Evolutionary conservation across 75 land plant genomes (phyloP), one percentile per base, ranked within the genome.

Genomic region (Sequoiadendron giganteum): DNA sequence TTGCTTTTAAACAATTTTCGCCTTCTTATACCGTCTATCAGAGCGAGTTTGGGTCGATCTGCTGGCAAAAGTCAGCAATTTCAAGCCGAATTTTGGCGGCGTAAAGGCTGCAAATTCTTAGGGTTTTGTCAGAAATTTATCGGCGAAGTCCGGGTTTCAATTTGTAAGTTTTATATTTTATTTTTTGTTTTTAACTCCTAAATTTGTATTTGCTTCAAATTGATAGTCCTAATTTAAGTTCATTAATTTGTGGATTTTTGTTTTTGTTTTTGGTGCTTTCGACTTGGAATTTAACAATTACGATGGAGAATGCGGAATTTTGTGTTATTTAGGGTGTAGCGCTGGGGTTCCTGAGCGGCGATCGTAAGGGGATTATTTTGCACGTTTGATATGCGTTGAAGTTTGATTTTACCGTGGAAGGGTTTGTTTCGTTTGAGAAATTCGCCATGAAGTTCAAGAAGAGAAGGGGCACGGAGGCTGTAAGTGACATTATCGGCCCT

Each of bases 401-500:
- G 32, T 28, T 81, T 82, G n/a, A 0, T 2, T 75, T 45, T 43
- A 0, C 30, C 0, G 87, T 3, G 70, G 25, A 40, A 84, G 87
- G 85, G 88, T 40, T 87, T 87, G 3, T 16, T 30, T 14, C 77
- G 25, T 82, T 43, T 45, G 58, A 86, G 88, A 40, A 87, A 40
- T 55, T 49, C 86, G 36, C 52, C 85, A 91, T 91, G 92, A 91
- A 91, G 89, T 87, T 89, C 49, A 91, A 91, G 89, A 91, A 90
- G 92, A 91, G 91, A 88, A 82, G 92, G 34, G 92, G 89, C 61
- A 89, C 88, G 47, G 92, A 91, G 73, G 89, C 92, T 89, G 92
- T 91, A 85, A 88, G 92, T 72, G 30, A 83, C 10, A 73, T 21
- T 58, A 49, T 32, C 58, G 2, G 32, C 30, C 18, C 15, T 54